These are phyloP conservation scores for Solanum tarapatanum DNA, from an alignment of 257 asterid genomes.

Conservation along the genomic window DNA sequence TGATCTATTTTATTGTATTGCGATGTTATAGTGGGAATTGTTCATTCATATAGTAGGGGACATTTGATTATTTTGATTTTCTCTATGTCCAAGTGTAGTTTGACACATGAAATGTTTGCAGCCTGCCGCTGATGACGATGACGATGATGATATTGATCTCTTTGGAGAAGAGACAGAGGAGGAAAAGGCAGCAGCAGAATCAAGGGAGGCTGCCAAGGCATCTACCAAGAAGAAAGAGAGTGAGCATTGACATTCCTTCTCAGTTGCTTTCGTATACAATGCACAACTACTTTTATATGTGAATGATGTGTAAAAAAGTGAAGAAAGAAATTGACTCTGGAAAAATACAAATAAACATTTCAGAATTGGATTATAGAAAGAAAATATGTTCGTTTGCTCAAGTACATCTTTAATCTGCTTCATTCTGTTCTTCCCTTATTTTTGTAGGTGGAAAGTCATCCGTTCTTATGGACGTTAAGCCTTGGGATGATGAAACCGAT, in stretches of 20 bases:
- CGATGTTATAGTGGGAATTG: neutral
- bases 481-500: conserved; percentile 99
- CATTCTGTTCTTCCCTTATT: neutral
- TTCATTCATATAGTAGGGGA: neutral
- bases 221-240: conserved; percentile 93
- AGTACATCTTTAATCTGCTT: neutral
- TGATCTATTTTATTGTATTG: neutral
- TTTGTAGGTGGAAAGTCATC: conserved; percentile 88
- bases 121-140: conserved; percentile 30
- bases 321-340: neutral
- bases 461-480: conserved; percentile 84
- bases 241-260: conserved; percentile 17
- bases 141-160: conserved; percentile 84
- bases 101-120: neutral
- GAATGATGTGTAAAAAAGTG: neutral
- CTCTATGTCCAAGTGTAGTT: neutral
- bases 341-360: neutral
- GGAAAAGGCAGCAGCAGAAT: conserved; percentile 91
- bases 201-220: conserved; percentile 73
- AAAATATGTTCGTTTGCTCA: neutral
- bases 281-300: neutral
- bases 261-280: neutral
- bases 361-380: neutral
- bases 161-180: conserved; percentile 98
- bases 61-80: neutral